A percentile compares a stretch with the other conserved stretches of the same genome.
phyloP scores from a whole-genome alignment of 768 basidiomycete species.

The Lactifluus pinguis region DNA sequence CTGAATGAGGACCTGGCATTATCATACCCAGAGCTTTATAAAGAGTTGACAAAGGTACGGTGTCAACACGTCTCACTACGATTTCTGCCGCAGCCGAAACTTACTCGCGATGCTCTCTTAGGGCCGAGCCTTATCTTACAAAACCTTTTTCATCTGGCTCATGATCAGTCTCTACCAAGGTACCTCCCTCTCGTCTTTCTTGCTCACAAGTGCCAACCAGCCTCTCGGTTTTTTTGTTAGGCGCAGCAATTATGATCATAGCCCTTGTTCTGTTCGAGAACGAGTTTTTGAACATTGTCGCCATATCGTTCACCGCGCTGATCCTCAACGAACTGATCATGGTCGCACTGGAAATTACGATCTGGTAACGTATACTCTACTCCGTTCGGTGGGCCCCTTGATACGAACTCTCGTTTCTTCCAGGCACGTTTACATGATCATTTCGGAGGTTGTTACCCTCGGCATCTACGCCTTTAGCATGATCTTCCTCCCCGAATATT shows the following conservation, averaged over 20 bases:
- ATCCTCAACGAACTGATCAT: slow-evolving; percentile 97
- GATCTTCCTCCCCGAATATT: slow-evolving; percentile 91
- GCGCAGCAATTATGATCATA: slow-evolving; percentile 97
- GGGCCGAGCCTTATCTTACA: slow-evolving; percentile 92
- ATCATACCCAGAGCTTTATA: slow-evolving; percentile 95
- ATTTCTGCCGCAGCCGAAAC: background rate
- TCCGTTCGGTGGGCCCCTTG: background rate
- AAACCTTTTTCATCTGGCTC: slow-evolving; percentile 97
- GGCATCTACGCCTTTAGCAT: slow-evolving; percentile 87
- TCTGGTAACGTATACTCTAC: slow-evolving; percentile 49
- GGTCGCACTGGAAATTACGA: slow-evolving; percentile 97
- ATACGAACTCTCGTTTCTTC: background rate
- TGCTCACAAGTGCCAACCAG: background rate
- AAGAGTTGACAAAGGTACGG: slow-evolving; percentile 90
- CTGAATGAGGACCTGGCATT: slow-evolving; percentile 93
- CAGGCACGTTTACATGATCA: slow-evolving; percentile 93
- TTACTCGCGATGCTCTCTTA: slow-evolving; percentile 26
- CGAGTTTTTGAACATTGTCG: slow-evolving; percentile 96
- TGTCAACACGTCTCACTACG: background rate
- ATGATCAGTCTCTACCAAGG: slow-evolving; percentile 99
- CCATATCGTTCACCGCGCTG: slow-evolving; percentile 94
- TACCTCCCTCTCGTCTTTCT: slow-evolving; percentile 20
- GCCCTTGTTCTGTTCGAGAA: slow-evolving; percentile 93
- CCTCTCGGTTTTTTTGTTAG: slow-evolving; percentile 30
- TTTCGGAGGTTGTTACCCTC: slow-evolving; percentile 84